Conservation (phyloP, 148 eudicot genomes). For the Arctostaphylos glauca region DNA sequence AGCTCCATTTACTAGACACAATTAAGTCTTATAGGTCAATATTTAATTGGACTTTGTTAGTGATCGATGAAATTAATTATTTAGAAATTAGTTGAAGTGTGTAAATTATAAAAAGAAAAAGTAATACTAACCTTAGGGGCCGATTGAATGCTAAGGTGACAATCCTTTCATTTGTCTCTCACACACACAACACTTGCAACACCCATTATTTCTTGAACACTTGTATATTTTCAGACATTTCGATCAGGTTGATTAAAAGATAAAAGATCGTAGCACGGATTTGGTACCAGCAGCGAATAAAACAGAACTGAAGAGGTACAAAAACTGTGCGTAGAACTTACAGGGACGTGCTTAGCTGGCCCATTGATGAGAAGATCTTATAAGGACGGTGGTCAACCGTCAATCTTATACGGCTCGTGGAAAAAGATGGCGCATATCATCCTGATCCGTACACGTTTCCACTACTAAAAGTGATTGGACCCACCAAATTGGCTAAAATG, state of each 20-base stretch:
- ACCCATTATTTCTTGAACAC: too few species aligned
- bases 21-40: too few species aligned
- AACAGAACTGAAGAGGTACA: neutral
- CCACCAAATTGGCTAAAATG: neutral
- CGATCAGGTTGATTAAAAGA: neutral
- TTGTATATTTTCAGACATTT: too few species aligned
- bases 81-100: too few species aligned
- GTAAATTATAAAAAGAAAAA: too few species aligned
- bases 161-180: too few species aligned
- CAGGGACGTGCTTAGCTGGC: neutral
- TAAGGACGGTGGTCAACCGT: constrained; percentile 5
- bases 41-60: too few species aligned
- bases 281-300: neutral
- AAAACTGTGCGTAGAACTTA: neutral
- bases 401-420: neutral
- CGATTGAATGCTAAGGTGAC: too few species aligned
- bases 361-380: neutral
- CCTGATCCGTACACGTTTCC: neutral
- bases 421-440: neutral
- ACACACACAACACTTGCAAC: too few species aligned
- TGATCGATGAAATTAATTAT: too few species aligned
- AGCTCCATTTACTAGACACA: too few species aligned
- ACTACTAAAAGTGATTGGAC: neutral
- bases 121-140: too few species aligned
- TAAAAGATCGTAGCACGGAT: neutral